These are phyloP conservation scores for Chrysanthemum lavandulifolium DNA, from an alignment of 129 eudicot genomes.

Conservation along the genomic window DNA sequence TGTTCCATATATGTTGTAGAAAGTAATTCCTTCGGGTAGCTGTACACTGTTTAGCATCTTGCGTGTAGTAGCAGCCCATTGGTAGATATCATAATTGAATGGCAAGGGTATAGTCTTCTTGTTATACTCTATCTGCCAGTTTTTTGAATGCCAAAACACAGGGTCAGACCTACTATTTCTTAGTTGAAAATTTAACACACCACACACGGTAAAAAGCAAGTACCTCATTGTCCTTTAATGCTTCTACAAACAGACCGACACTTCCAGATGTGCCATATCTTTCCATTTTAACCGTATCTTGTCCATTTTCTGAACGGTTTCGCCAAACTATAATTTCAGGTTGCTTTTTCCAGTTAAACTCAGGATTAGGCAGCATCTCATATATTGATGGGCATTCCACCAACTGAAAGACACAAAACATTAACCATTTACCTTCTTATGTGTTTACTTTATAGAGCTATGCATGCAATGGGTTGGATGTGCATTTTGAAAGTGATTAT, in stretches of 20 bases:
- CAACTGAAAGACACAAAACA: conserved; percentile 42
- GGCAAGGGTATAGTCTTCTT: conserved; percentile 74
- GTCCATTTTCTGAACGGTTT: conserved; percentile 43
- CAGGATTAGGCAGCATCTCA: conserved; percentile 86
- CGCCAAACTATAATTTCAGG: conserved; percentile 81
- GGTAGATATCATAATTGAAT: conserved; percentile 61
- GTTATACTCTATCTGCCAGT: conserved; percentile 53
- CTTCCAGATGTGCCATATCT: conserved; percentile 52
- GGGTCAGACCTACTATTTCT: neutral
- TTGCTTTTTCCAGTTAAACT: conserved; percentile 79
- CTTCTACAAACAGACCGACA: conserved; percentile 59
- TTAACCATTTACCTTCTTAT: neutral
- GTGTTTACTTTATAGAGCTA: neutral
- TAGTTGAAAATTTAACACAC: too few species aligned
- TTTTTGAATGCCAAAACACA: too few species aligned
- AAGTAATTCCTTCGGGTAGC: conserved; percentile 65
- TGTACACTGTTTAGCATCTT: conserved; percentile 56
- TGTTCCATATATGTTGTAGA: conserved; percentile 86
- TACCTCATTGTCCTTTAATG: conserved; percentile 86
- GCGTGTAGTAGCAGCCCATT: conserved; percentile 86
- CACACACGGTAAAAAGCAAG: neutral
- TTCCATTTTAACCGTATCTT: conserved; percentile 47
- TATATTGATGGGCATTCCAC: conserved; percentile 90
- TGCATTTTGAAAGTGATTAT: neutral
- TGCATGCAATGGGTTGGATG: neutral